Evolutionary conservation across 129 eudicot genomes (phyloP).

Genomic region (Flaveria ramosissima): DNA sequence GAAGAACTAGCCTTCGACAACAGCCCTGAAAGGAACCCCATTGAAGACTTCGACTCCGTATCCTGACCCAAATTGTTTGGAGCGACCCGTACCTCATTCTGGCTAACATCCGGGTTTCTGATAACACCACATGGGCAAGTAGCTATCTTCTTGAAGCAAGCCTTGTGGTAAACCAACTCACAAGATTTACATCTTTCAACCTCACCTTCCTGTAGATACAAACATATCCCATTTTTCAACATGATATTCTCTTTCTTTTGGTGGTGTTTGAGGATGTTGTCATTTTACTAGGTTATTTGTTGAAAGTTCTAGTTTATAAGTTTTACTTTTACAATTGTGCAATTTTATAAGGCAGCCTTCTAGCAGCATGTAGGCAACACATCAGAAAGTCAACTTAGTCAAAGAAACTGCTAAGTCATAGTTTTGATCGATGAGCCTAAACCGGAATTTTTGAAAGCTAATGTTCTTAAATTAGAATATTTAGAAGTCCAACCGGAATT

Average conservation of each 20-base stretch:
- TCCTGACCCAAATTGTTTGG: slow-evolving; percentile 35
- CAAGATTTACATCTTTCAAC: slow-evolving; percentile 78
- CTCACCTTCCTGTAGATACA: slow-evolving; percentile 71
- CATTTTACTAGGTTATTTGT: background rate
- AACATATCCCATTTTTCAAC: slow-evolving; percentile 6
- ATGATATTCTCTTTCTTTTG: background rate
- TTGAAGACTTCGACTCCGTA: slow-evolving; percentile 38
- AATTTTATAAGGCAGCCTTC: background rate
- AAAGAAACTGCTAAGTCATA: background rate
- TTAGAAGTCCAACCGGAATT: background rate
- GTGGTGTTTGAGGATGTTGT: background rate
- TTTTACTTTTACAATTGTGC: background rate
- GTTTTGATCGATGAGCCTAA: background rate
- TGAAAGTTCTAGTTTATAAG: background rate
- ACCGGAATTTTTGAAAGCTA: background rate
- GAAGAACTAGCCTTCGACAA: slow-evolving; percentile 53
- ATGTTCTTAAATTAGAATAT: background rate
- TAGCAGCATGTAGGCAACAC: background rate
- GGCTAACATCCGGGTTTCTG: slow-evolving; percentile 17
- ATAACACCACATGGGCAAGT: slow-evolving; percentile 70
- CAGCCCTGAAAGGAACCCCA: slow-evolving; percentile 59
- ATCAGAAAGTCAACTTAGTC: background rate
- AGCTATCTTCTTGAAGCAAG: slow-evolving; percentile 56
- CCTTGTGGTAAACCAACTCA: slow-evolving; percentile 69
- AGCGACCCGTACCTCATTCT: slow-evolving; percentile 28